Evolutionary conservation across 352 stramenopile genomes (phyloP), one percentile per base, ranked within the genome.

Genomic region (Phytopythium mirpurense): DNA sequence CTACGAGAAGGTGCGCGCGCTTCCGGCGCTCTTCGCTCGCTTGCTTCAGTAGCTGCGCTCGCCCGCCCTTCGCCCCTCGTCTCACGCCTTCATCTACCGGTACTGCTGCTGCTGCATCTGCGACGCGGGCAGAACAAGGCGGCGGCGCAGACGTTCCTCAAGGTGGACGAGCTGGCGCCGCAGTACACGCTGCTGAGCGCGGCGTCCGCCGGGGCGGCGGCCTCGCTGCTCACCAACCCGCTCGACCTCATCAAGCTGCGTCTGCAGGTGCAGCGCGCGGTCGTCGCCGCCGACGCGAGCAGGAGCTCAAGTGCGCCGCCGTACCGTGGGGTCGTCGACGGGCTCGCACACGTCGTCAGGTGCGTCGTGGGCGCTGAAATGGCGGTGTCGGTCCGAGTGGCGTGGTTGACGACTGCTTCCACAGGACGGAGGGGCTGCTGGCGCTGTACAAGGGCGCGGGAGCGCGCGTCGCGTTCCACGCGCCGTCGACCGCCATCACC

Each of bases 231-330:
- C n/a, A 99, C 97, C 7, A 98, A 96, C 54, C 97, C 97, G 12
- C 67, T 99, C 19, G 96, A 99, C 60, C 83, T 99, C 51, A 92
- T 96, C 36, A 98, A 99, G 62, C 75, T 99, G 6, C 80, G 96
- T 18, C 74, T 98, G 10, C 96, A 99, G 85, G 67, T 79, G n/a
- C 76, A 79, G 65, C 70, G 65, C 49, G 65, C 60, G 12, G 79
- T 83, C 59, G 59, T 61, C 19, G 64, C 59, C 16, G 67, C 73
- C 59, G 55, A 43, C 53, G 35, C 42, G 4, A 51, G 58, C 29
- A 32, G 29, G 29, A 5, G 29, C 11, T 0, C 60, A 3, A 58
- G 46, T 24, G 41, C 64, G 1, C 49, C 57, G 26, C 63, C 60
- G 14, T 93, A 93, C 66, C 66, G 44, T 7, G 78, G 83, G 11